A percentile compares a stretch with the other conserved stretches of the same genome.
phyloP scores from a whole-genome alignment of 2,329 filamentous ascomycete genomes.

The Penicillium vulpinum region DNA sequence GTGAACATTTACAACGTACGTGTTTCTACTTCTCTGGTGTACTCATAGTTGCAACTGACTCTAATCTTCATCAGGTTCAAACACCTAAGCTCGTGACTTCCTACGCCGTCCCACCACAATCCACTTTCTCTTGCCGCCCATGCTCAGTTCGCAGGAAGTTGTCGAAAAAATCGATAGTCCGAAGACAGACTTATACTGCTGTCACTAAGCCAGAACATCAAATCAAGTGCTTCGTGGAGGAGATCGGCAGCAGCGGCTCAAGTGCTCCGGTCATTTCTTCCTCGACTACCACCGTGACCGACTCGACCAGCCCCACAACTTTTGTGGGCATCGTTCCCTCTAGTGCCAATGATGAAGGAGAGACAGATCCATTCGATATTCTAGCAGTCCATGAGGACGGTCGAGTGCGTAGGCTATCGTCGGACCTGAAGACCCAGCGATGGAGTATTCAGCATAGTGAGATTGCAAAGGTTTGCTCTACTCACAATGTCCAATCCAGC shows the following conservation, averaged over 20 bases:
- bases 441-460: constrained; percentile 42
- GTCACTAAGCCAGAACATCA: constrained; percentile 51
- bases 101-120: constrained; percentile 62
- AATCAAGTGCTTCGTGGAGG: constrained; percentile 57
- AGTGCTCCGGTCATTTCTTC: constrained; percentile 40
- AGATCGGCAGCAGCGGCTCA: constrained; percentile 35
- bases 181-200: constrained; percentile 59
- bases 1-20: constrained; percentile 64
- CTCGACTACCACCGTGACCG: constrained; percentile 40
- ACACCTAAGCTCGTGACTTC: constrained; percentile 61
- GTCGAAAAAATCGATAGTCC: constrained; percentile 43
- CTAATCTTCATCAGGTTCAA: constrained; percentile 51
- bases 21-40: not conserved
- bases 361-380: constrained; percentile 39
- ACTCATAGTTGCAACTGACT: constrained; percentile 4
- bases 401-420: constrained; percentile 40
- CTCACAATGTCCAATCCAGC: constrained; percentile 35
- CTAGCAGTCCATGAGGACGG: constrained; percentile 48
- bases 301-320: constrained; percentile 39
- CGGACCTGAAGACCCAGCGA: constrained; percentile 41
- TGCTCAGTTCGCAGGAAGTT: constrained; percentile 58
- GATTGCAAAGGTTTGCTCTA: constrained; percentile 29
- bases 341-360: constrained; percentile 22
- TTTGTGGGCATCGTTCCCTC: constrained; percentile 43
- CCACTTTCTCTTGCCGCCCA: constrained; percentile 57